Conservation (phyloP, 2,329 filamentous ascomycete species). For the Amylocarpus encephaloides region DNA sequence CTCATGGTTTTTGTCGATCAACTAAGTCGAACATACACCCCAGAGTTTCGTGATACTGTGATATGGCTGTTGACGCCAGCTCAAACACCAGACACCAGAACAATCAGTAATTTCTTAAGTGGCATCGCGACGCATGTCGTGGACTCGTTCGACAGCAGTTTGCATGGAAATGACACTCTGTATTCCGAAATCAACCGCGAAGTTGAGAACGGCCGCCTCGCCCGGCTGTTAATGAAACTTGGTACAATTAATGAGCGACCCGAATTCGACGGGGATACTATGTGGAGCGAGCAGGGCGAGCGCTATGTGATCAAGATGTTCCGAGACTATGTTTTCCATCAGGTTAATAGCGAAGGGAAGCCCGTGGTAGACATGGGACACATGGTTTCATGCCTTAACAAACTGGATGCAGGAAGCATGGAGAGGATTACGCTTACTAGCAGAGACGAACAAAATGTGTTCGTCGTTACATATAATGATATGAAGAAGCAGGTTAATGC, state of each 20-base stretch:
- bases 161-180: conserved; percentile 74
- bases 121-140: conserved; percentile 74
- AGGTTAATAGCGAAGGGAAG: conserved; percentile 78
- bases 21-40: conserved; percentile 68
- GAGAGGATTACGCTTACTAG: conserved; percentile 82
- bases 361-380: conserved; percentile 83
- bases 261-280: conserved; percentile 69
- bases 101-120: conserved; percentile 71
- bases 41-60: conserved; percentile 71
- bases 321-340: conserved; percentile 95
- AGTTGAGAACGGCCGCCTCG: conserved; percentile 81
- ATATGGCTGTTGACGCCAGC: conserved; percentile 72
- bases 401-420: conserved; percentile 82
- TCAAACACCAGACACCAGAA: conserved; percentile 53
- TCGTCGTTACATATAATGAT: conserved; percentile 87
- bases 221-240: conserved; percentile 76
- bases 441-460: conserved; percentile 82
- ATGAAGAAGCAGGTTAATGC: conserved; percentile 60
- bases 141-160: conserved; percentile 65
- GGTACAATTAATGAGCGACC: conserved; percentile 84
- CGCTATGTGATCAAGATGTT: conserved; percentile 92
- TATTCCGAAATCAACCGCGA: conserved; percentile 68
- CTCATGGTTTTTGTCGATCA: conserved; percentile 67
- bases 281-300: conserved; percentile 90
- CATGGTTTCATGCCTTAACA: conserved; percentile 80